Conservation (phyloP, 2,329 filamentous ascomycete genomes). For the Plectosphaerella cucumerina region DNA sequence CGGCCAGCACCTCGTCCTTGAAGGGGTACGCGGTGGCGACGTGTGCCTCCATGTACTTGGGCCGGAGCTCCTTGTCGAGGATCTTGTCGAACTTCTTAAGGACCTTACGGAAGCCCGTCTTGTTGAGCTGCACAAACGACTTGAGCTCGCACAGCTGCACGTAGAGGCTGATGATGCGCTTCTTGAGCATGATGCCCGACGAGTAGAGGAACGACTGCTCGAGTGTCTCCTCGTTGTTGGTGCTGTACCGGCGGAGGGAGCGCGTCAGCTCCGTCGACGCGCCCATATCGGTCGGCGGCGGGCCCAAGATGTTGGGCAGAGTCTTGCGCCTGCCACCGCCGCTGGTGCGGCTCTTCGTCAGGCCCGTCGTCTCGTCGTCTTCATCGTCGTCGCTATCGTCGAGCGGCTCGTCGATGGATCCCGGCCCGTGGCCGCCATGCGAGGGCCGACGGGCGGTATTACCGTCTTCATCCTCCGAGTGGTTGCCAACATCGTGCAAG, state of each 20-base stretch:
- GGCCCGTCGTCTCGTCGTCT: slow-evolving; percentile 53
- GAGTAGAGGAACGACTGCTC: slow-evolving; percentile 67
- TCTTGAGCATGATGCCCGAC: slow-evolving; percentile 82
- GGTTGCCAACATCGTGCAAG: slow-evolving; percentile 68
- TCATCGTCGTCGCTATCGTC: slow-evolving; percentile 64
- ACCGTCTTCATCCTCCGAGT: slow-evolving; percentile 38
- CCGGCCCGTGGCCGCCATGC: slow-evolving; percentile 34
- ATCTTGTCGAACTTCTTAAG: slow-evolving; percentile 99
- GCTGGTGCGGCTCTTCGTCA: slow-evolving; percentile 42
- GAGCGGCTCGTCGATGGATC: slow-evolving; percentile 51
- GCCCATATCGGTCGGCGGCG: slow-evolving; percentile 52
- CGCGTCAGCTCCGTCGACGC: slow-evolving; percentile 58
- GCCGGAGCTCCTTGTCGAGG: slow-evolving; percentile 74
- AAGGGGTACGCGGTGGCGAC: slow-evolving; percentile 84
- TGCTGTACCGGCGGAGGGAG: slow-evolving; percentile 58
- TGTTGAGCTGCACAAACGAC: slow-evolving; percentile 93
- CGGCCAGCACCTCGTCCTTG: slow-evolving; percentile 63
- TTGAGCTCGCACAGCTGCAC: slow-evolving; percentile 93
- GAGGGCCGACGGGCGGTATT: slow-evolving; percentile 1
- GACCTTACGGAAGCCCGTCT: slow-evolving; percentile 93
- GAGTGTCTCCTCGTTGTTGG: slow-evolving; percentile 70
- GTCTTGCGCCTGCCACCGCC: slow-evolving; percentile 31
- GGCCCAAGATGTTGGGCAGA: slow-evolving; percentile 28
- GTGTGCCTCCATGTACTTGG: slow-evolving; percentile 66
- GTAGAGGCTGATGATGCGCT: slow-evolving; percentile 80